Evolutionary conservation across 108 stramenopile species (phyloP).

Genomic region (Nitzschia putrida): DNA sequence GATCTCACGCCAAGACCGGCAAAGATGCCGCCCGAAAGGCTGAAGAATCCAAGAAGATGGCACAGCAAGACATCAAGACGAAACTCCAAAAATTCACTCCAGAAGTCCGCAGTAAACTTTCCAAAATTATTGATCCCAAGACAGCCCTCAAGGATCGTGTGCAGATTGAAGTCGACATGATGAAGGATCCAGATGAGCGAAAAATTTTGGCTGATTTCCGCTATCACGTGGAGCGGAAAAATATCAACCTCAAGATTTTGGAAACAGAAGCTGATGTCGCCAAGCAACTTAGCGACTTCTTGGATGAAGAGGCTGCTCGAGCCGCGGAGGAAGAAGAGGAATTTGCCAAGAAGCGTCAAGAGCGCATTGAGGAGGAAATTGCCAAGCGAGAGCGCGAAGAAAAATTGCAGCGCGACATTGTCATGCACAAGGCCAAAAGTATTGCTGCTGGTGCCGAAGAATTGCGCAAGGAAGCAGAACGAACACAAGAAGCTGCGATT

Average conservation of each 20-base stretch:
- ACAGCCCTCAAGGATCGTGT: conserved; percentile 34
- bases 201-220: conserved; percentile 18
- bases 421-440: conserved; percentile 18
- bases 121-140: conserved; percentile 17
- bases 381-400: conserved; percentile 23
- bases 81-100: conserved; percentile 8
- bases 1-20: not conserved
- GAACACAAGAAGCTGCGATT: conserved; percentile 8
- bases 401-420: conserved; percentile 3
- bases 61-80: not conserved
- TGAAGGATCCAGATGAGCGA: conserved; percentile 27
- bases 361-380: conserved; percentile 11
- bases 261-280: conserved; percentile 4
- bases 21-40: not conserved
- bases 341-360: conserved; percentile 12
- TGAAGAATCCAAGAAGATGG: not conserved
- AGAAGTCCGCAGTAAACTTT: conserved; percentile 18
- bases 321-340: conserved; percentile 12
- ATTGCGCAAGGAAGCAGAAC: conserved; percentile 26
- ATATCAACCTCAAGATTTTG: conserved; percentile 10
- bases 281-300: conserved; percentile 11
- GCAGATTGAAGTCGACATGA: conserved; percentile 38
- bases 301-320: conserved; percentile 16
- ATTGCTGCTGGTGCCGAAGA: conserved; percentile 18
- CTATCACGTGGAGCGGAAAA: conserved; percentile 26